A percentile compares a stretch with the other conserved stretches of the same genome.
phyloP scores from a whole-genome alignment of 208 protist genomes.

The Acanthamoeba triangularis region DNA sequence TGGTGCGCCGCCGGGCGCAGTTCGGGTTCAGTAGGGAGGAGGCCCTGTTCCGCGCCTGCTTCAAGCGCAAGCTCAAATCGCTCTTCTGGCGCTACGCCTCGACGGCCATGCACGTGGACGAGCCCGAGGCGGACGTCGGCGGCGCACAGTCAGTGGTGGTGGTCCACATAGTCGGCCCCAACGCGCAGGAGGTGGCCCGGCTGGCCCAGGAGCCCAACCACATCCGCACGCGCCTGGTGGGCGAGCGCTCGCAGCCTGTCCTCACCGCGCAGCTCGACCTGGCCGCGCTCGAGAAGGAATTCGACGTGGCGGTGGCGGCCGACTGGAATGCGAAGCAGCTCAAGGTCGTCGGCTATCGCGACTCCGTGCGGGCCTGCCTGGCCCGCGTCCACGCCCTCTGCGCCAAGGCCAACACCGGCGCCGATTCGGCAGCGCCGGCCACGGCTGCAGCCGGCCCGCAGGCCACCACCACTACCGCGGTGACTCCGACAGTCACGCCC shows the following conservation, averaged over 20 bases:
- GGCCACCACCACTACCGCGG: no score
- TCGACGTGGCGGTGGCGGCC: not conserved
- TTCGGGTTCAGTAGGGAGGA: not conserved
- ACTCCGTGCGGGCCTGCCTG: not conserved
- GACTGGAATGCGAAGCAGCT: not conserved
- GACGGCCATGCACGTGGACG: conserved; percentile 10
- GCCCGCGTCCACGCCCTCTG: not conserved
- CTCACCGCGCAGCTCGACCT: not conserved
- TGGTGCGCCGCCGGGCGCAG: not conserved
- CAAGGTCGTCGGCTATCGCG: not conserved
- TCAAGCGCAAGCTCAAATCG: not conserved
- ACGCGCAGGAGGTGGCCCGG: not conserved
- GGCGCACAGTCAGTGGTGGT: not conserved
- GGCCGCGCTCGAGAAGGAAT: not conserved
- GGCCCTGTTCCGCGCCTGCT: not conserved
- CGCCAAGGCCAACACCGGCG: not conserved
- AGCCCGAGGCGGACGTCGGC: not conserved
- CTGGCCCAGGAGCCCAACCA: not conserved
- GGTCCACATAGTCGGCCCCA: not conserved
- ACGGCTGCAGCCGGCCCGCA: not conserved
- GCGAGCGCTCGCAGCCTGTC: not conserved
- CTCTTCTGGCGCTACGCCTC: not conserved
- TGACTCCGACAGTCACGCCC: no score
- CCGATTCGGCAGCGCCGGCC: no score
- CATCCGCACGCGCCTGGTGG: not conserved